Percentiles rank a stretch among this genome's conserved stretches.
These are phyloP conservation scores for Plantago coronopus DNA, from an alignment of 305 asterid species.

Conservation along the genomic window DNA sequence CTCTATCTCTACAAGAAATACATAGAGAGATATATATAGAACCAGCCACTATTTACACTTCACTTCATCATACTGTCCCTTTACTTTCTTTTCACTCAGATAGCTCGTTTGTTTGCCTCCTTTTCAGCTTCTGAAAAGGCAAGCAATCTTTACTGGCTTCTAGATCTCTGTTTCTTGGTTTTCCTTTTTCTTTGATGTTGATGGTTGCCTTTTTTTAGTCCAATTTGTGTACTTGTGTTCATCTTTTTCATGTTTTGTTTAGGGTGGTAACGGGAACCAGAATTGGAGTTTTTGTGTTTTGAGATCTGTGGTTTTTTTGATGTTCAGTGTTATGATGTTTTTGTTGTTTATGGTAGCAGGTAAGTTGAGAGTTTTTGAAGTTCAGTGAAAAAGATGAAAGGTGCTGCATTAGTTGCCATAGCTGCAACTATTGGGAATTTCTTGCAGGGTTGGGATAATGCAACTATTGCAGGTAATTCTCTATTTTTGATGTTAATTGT, in stretches of 20 bases:
- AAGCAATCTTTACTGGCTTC: slow-evolving; percentile 2
- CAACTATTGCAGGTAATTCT: slow-evolving; percentile 69
- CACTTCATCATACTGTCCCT: neutral
- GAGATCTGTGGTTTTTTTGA: neutral
- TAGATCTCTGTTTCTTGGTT: neutral
- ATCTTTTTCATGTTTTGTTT: neutral
- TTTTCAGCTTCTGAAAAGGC: slow-evolving; percentile 5
- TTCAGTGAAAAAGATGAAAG: slow-evolving; percentile 37
- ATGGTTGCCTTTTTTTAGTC: neutral
- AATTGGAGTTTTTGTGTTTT: neutral
- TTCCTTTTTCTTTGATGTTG: slow-evolving; percentile 6
- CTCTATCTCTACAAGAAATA: neutral
- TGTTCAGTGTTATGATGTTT: neutral
- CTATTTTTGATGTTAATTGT: slow-evolving; percentile 1
- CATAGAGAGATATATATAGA: neutral
- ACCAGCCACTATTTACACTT: neutral
- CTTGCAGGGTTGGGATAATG: slow-evolving; percentile 93
- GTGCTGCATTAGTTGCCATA: slow-evolving; percentile 68
- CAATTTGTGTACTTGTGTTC: neutral
- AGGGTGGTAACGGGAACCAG: neutral
- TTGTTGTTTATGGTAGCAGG: neutral
- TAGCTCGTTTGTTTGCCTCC: neutral
- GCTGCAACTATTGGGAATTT: slow-evolving; percentile 67
- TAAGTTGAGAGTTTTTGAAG: neutral
- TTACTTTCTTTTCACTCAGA: slow-evolving; percentile 6